Evolutionary conservation across 2,329 filamentous ascomycete species (phyloP).

Genomic region (Coniella lustricola): DNA sequence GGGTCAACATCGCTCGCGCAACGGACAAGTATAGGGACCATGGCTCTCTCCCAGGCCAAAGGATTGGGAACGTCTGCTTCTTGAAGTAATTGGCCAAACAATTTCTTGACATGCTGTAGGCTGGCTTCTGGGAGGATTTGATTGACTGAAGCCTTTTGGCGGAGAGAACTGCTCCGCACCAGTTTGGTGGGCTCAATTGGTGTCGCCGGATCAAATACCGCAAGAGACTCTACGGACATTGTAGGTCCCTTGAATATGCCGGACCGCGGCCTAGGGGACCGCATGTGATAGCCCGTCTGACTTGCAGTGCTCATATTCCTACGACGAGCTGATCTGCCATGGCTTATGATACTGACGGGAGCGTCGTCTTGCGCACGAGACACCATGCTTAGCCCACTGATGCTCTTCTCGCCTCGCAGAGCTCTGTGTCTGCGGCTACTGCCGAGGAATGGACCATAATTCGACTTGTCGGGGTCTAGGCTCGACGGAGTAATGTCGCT

Average conservation of each 20-base stretch:
- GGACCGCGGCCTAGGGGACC: conserved; percentile 51
- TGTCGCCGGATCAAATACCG: conserved; percentile 37
- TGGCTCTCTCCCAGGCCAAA: conserved; percentile 77
- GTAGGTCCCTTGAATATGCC: conserved; percentile 39
- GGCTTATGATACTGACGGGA: conserved; percentile 50
- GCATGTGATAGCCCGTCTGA: conserved; percentile 56
- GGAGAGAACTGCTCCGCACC: conserved; percentile 78
- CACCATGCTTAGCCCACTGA: conserved; percentile 61
- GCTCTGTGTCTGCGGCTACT: conserved; percentile 68
- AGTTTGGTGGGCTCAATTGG: conserved; percentile 40
- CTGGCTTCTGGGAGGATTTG: conserved; percentile 83
- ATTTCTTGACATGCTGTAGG: conserved; percentile 76
- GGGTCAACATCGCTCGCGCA: conserved; percentile 94
- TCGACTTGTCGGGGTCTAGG: conserved; percentile 67
- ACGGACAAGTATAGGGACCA: conserved; percentile 82
- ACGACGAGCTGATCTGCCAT: conserved; percentile 57
- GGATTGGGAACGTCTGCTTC: conserved; percentile 69
- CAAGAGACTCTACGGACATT: conserved; percentile 44
- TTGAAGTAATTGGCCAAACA: conserved; percentile 75
- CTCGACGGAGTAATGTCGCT: conserved; percentile 57
- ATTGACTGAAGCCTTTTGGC: conserved; percentile 64
- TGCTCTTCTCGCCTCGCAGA: conserved; percentile 68
- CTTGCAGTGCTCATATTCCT: conserved; percentile 83
- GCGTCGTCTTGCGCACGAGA: conserved; percentile 64
- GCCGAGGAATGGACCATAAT: conserved; percentile 64